Conservation (phyloP, 2,329 filamentous ascomycete genomes). For the Grosmannia huntii region DNA sequence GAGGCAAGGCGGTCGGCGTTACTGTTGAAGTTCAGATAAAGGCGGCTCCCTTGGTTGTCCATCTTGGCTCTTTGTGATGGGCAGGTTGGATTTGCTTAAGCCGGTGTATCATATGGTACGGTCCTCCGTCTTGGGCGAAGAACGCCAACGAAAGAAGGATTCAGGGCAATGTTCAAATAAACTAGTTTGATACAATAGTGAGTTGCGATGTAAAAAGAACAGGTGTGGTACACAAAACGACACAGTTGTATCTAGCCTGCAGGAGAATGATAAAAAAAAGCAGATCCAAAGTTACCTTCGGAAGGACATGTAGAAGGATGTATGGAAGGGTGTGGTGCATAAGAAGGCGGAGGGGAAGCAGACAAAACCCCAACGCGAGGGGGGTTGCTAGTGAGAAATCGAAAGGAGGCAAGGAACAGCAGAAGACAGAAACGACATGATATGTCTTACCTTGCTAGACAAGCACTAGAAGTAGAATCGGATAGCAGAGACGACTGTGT, state of each 20-base stretch:
- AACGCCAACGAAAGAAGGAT: background rate
- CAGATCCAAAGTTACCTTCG: too few relatives aligned
- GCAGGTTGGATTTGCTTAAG: background rate
- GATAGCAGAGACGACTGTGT: background rate
- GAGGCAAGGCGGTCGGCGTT: constrained; percentile 51
- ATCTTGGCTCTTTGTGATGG: constrained; percentile 23
- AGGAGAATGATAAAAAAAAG: background rate
- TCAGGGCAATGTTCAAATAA: background rate
- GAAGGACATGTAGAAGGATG: background rate
- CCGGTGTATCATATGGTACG: background rate
- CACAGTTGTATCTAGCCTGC: background rate
- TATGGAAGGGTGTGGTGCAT: background rate
- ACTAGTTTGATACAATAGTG: background rate
- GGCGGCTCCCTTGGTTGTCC: constrained; percentile 46
- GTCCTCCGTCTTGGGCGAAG: background rate
- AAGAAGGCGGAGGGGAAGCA: background rate
- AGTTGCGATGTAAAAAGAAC: background rate
- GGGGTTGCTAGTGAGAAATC: background rate
- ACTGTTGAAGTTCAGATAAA: constrained; percentile 50
- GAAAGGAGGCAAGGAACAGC: background rate
- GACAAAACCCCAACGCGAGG: background rate
- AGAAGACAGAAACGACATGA: background rate
- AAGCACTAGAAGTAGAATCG: background rate
- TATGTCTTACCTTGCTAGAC: background rate
- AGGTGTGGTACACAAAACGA: background rate